Conservation (phyloP, 306 rosid species). For the Senna siamea region DNA sequence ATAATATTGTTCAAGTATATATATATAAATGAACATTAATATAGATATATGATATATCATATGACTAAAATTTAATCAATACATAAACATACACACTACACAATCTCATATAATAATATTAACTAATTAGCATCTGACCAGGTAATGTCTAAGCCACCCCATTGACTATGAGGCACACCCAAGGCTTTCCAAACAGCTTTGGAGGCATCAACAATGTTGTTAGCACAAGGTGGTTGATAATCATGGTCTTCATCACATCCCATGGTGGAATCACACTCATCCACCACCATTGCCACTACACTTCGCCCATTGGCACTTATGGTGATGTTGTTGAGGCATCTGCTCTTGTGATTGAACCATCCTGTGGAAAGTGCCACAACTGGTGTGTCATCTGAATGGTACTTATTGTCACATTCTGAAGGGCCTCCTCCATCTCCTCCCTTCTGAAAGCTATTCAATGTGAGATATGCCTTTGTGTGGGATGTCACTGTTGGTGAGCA, state of each 20-base stretch:
- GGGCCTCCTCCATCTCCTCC: constrained; percentile 20
- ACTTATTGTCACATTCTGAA: constrained; percentile 12
- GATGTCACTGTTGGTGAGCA: too few species aligned
- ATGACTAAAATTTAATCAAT: too few species aligned
- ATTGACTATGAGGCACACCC: neutral
- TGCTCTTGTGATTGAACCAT: constrained; percentile 10
- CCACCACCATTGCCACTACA: constrained; percentile 49
- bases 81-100: too few species aligned
- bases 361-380: neutral
- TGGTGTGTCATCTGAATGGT: neutral
- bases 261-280: constrained; percentile 49
- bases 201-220: constrained; percentile 33
- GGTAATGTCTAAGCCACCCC: constrained; percentile 19
- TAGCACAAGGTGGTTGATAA: too few species aligned
- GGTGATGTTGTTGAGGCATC: constrained; percentile 42
- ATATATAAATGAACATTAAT: too few species aligned
- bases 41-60: too few species aligned
- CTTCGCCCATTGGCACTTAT: constrained; percentile 38
- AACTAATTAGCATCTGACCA: constrained; percentile 13
- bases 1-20: too few species aligned
- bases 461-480: too few species aligned
- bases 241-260: constrained; percentile 47
- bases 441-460: too few species aligned
- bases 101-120: neutral
- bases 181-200: constrained; percentile 37